Percentiles rank a stretch among this genome's conserved stretches.
These are phyloP conservation scores for Linum trigynum DNA, from an alignment of 345 rosid species.

Conservation along the genomic window DNA sequence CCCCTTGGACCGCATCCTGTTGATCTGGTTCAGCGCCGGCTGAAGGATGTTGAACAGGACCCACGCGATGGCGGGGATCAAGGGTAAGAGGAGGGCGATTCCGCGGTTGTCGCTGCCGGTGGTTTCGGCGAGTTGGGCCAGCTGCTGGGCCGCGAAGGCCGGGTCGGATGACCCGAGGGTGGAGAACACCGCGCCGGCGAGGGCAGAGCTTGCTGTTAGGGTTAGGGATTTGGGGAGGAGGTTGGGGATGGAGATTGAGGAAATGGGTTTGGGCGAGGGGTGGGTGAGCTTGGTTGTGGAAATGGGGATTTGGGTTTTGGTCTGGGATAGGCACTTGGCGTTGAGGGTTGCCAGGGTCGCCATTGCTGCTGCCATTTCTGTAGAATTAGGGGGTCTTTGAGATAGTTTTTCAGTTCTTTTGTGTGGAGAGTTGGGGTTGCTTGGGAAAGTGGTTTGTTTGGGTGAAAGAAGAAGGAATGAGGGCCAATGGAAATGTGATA, in stretches of 20 bases:
- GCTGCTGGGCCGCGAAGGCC: constrained; percentile 80
- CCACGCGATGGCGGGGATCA: constrained; percentile 84
- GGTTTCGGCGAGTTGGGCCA: constrained; percentile 50
- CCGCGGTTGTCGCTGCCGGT: constrained; percentile 80
- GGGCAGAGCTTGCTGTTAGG: constrained; percentile 34
- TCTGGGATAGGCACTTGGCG: constrained; percentile 42
- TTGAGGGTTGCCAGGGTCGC: constrained; percentile 57
- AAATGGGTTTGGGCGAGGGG: constrained; percentile 22
- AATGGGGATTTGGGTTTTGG: constrained; percentile 25
- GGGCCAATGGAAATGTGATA: constrained; percentile 31
- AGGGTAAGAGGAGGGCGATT: constrained; percentile 62
- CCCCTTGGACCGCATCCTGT: constrained; percentile 64
- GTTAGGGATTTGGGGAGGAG: constrained; percentile 43
- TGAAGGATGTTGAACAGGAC: constrained; percentile 89
- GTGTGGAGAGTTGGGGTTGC: not conserved
- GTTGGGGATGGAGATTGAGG: constrained; percentile 15
- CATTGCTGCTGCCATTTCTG: constrained; percentile 45
- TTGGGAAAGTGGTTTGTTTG: constrained; percentile 12
- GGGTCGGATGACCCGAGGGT: constrained; percentile 56
- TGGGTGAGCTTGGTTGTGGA: constrained; percentile 21
- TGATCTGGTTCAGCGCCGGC: constrained; percentile 85
- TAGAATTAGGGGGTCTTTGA: constrained; percentile 1
- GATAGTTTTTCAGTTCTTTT: too few species aligned
- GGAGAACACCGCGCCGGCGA: constrained; percentile 82
- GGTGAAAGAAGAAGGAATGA: constrained; percentile 12